A percentile compares a stretch with the other conserved stretches of the same genome.
Evolutionary conservation across 2,329 filamentous ascomycete genomes (phyloP).

Genomic region (Colletotrichum lindemuthianum): DNA sequence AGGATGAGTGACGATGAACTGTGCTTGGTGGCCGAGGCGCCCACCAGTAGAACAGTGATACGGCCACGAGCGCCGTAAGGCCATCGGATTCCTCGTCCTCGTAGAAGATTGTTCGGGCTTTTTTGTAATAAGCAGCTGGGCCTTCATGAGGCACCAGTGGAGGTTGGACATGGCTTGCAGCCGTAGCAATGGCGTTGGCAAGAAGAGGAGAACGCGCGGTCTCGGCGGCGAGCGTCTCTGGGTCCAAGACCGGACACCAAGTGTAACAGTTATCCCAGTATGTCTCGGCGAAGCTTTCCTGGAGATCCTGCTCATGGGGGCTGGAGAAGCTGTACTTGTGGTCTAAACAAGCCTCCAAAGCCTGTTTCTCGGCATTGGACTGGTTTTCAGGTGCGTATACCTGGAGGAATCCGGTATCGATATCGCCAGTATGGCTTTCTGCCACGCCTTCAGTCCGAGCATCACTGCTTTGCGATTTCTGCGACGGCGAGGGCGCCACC

Average conservation of each 20-base stretch:
- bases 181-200: conserved; percentile 50
- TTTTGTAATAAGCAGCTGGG: conserved; percentile 51
- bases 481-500: conserved; percentile 16
- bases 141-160: conserved; percentile 51
- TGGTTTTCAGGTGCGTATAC: conserved; percentile 47
- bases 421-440: conserved; percentile 43
- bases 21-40: conserved; percentile 49
- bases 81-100: conserved; percentile 51
- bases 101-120: conserved; percentile 52
- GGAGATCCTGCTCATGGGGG: conserved; percentile 42
- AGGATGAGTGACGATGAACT: conserved; percentile 51
- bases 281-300: conserved; percentile 53
- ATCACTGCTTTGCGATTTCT: conserved; percentile 22
- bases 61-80: conserved; percentile 47
- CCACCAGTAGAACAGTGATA: conserved; percentile 57
- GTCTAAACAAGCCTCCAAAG: conserved; percentile 42
- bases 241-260: conserved; percentile 54
- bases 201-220: conserved; percentile 47
- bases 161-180: conserved; percentile 53
- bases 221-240: conserved; percentile 43
- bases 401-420: conserved; percentile 48
- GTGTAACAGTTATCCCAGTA: conserved; percentile 54
- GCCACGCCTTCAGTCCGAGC: conserved; percentile 36
- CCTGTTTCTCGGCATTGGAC: conserved; percentile 43
- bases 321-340: conserved; percentile 37